Evolutionary conservation across 345 rosid genomes (phyloP).

Genomic region (Gynandropsis gynandra): DNA sequence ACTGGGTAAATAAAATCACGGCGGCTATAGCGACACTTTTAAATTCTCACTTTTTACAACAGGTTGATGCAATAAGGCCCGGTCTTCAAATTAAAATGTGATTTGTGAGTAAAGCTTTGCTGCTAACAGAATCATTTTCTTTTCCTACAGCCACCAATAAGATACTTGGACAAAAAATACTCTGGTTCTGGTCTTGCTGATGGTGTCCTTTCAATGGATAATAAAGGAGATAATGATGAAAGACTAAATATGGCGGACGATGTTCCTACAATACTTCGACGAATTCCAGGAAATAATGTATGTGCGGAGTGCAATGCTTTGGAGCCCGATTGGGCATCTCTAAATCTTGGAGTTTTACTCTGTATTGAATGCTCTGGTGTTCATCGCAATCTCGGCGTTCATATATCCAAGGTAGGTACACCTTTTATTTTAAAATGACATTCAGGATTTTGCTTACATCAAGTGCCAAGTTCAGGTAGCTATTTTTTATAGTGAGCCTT

Average conservation of each 20-base stretch:
- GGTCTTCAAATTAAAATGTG: slow-evolving; percentile 2
- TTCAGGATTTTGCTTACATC: slow-evolving; percentile 1
- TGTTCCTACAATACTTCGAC: slow-evolving; percentile 43
- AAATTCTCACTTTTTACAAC: slow-evolving; percentile 55
- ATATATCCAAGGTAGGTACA: slow-evolving; percentile 81
- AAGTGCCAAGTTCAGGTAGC: too few species aligned
- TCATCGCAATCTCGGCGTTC: slow-evolving; percentile 90
- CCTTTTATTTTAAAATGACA: slow-evolving; percentile 7
- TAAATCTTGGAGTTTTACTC: slow-evolving; percentile 77
- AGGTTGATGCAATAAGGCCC: slow-evolving; percentile 40
- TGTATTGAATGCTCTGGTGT: slow-evolving; percentile 91
- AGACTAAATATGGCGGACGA: slow-evolving; percentile 31
- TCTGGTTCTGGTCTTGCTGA: slow-evolving; percentile 26
- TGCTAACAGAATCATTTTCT: slow-evolving; percentile 16
- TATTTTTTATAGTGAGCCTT: neutral
- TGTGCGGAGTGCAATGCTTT: slow-evolving; percentile 81
- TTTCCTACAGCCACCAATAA: slow-evolving; percentile 40
- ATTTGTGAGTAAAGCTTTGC: slow-evolving; percentile 10
- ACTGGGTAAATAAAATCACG: slow-evolving; percentile 75
- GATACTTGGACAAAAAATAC: slow-evolving; percentile 29
- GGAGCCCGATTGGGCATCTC: slow-evolving; percentile 89
- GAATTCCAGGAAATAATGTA: slow-evolving; percentile 64
- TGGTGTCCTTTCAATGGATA: slow-evolving; percentile 28
- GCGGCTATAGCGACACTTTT: slow-evolving; percentile 66
- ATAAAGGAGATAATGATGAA: slow-evolving; percentile 23